These are phyloP conservation scores for Lentinula edodes DNA, from an alignment of 768 basidiomycete species.

Conservation along the genomic window DNA sequence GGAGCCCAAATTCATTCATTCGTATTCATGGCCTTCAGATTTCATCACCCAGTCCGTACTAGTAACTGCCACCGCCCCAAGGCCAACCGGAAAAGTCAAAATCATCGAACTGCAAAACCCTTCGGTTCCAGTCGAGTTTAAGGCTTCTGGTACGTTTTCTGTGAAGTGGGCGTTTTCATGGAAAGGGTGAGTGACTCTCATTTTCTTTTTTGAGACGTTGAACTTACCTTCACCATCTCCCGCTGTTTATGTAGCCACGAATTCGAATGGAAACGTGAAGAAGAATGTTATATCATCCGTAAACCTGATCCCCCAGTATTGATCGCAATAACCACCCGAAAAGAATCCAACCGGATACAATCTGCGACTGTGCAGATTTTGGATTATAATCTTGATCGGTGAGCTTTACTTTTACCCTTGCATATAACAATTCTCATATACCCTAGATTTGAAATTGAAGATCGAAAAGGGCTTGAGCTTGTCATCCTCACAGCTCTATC, in stretches of 20 bases:
- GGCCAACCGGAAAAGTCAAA: slow-evolving; percentile 64
- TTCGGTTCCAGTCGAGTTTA: slow-evolving; percentile 61
- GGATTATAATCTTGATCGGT: slow-evolving; percentile 84
- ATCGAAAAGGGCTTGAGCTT: slow-evolving; percentile 82
- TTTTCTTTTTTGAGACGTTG: neutral
- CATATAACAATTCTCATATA: neutral
- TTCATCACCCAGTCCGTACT: slow-evolving; percentile 69
- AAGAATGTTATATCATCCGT: slow-evolving; percentile 74
- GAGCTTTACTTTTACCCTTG: slow-evolving; percentile 8
- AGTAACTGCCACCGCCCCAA: slow-evolving; percentile 59
- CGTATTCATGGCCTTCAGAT: slow-evolving; percentile 28
- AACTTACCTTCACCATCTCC: neutral
- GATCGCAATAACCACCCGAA: slow-evolving; percentile 66
- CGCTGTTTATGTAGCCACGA: slow-evolving; percentile 74
- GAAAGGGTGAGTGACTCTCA: slow-evolving; percentile 58
- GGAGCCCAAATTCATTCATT: neutral
- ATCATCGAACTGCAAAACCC: slow-evolving; percentile 75
- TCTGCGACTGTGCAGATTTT: slow-evolving; percentile 68
- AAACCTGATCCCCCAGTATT: slow-evolving; percentile 87
- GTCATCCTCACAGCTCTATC: slow-evolving; percentile 70
- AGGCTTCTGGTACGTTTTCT: slow-evolving; percentile 63
- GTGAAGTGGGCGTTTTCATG: slow-evolving; percentile 79
- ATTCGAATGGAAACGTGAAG: slow-evolving; percentile 83
- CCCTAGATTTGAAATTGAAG: slow-evolving; percentile 73
- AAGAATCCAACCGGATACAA: slow-evolving; percentile 56